Base-by-base conservation (phyloP, 768 basidiomycete species). In the Imleria badia region DNA sequence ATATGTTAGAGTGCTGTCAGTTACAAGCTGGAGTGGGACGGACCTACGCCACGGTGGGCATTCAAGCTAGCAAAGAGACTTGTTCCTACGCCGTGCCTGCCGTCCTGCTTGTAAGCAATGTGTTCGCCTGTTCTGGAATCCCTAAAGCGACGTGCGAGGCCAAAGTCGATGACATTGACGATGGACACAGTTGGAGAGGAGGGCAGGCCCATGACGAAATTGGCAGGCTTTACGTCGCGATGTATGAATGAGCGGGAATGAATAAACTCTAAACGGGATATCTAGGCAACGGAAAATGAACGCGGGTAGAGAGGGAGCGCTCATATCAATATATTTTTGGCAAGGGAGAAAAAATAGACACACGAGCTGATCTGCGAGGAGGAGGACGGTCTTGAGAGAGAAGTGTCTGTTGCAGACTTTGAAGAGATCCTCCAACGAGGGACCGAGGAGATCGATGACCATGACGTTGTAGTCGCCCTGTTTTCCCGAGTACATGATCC, bases 201-300 rank as follows among this genome's bases (percentile, higher is more conserved):
- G 0, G 67, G 44, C 15, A 54, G 51, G 59, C 93, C 91, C 92
- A 98, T 98, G 56, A 99, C 87, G 69, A 99, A 99, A 75, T 99
- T 98, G 65, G 96, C 96, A 35, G 96, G 96, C 72, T 98, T 99
- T 73, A 99, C 89, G 69, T 98, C 96, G 60, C 96, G 90, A 71
- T 98, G 96, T 39, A 97, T 85, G 62, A 96, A 89, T 65, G 92
- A 91, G 66, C 92, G 88, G 2, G 90, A 91, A 74, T 99, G 96
- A 61, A 98, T 94, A 72, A 94, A 98, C 72, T 97, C 92, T 66
- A 98, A 87, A 45, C 96, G 93, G 9, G 93, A 92, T 71, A 97
- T 86, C 94, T 95, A 64, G 47, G 58, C 52, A 59, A 65, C 30
- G 52, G 14, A 46, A 61, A 52, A 63, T 54, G 54, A 66, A 35